Conservation (phyloP, 306 rosid genomes). For the Mimosa bimucronata region DNA sequence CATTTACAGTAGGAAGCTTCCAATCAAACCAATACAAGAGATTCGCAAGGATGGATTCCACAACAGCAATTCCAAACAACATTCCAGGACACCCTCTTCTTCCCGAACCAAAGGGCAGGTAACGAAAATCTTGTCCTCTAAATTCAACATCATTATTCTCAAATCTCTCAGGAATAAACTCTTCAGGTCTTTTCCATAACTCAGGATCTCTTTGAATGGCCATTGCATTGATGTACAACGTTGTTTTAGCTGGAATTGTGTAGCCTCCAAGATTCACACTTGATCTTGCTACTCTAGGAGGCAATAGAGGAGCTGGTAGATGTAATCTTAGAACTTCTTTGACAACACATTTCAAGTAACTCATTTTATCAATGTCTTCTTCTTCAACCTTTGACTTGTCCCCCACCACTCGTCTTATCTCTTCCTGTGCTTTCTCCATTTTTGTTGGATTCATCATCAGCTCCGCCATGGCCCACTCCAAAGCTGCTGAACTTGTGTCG, state of each 20-base stretch:
- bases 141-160: background rate
- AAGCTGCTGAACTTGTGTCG: slow-evolving; percentile 36
- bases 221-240: slow-evolving; percentile 45
- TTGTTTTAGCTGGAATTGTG: slow-evolving; percentile 42
- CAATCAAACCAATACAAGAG: slow-evolving; percentile 48
- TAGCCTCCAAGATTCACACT: slow-evolving; percentile 43
- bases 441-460: slow-evolving; percentile 42
- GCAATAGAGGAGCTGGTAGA: slow-evolving; percentile 43
- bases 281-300: slow-evolving; percentile 41
- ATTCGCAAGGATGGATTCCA: slow-evolving; percentile 40
- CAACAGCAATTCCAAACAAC: slow-evolving; percentile 7
- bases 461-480: slow-evolving; percentile 62
- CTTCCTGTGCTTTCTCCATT: slow-evolving; percentile 65
- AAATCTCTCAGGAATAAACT: slow-evolving; percentile 40
- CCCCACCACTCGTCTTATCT: slow-evolving; percentile 54
- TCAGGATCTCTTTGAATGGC: slow-evolving; percentile 49
- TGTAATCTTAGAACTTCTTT: slow-evolving; percentile 61
- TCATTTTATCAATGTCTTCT: slow-evolving; percentile 49
- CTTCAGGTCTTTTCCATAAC: slow-evolving; percentile 37
- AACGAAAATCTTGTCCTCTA: slow-evolving; percentile 6
- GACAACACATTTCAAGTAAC: slow-evolving; percentile 47
- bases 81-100: slow-evolving; percentile 42
- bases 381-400: slow-evolving; percentile 42
- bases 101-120: slow-evolving; percentile 41
- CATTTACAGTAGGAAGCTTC: slow-evolving; percentile 13